Evolutionary conservation across 306 rosid genomes (phyloP).

Genomic region (Quercus robur): DNA sequence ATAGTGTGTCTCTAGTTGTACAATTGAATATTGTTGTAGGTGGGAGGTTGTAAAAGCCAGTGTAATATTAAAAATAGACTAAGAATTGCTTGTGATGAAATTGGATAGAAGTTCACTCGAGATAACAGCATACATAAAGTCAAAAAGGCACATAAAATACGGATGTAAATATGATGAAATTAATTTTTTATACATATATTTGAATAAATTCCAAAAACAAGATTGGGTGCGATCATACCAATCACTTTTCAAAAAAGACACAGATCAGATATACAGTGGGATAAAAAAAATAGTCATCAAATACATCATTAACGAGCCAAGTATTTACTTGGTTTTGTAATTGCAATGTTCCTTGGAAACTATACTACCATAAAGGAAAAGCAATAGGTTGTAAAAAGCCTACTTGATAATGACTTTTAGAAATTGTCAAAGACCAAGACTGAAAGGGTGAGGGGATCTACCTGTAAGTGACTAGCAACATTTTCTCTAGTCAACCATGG

Average conservation of each 20-base stretch:
- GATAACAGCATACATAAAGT: neutral
- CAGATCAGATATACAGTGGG: neutral
- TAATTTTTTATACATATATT: neutral
- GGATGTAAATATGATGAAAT: neutral
- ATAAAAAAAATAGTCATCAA: neutral
- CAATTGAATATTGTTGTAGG: neutral
- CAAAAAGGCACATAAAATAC: too few relatives aligned
- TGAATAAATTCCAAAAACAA: neutral
- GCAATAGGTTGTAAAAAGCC: neutral
- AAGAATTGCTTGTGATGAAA: neutral
- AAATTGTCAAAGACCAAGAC: conserved; percentile 16
- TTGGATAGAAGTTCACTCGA: neutral
- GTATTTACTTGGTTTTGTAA: neutral
- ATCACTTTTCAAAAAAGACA: too few relatives aligned
- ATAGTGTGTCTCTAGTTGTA: neutral
- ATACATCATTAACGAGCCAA: neutral
- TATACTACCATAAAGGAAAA: neutral
- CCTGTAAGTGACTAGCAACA: conserved; percentile 99
- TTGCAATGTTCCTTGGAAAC: neutral
- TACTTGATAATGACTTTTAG: conserved; percentile 4
- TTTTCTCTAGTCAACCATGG: conserved; percentile 92
- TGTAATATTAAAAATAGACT: neutral
- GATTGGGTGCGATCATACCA: too few relatives aligned
- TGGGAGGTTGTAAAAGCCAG: neutral
- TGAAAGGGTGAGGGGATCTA: conserved; percentile 21